phyloP scores from a whole-genome alignment of 2,329 filamentous ascomycete genomes.

The Orbilia brochopaga region DNA sequence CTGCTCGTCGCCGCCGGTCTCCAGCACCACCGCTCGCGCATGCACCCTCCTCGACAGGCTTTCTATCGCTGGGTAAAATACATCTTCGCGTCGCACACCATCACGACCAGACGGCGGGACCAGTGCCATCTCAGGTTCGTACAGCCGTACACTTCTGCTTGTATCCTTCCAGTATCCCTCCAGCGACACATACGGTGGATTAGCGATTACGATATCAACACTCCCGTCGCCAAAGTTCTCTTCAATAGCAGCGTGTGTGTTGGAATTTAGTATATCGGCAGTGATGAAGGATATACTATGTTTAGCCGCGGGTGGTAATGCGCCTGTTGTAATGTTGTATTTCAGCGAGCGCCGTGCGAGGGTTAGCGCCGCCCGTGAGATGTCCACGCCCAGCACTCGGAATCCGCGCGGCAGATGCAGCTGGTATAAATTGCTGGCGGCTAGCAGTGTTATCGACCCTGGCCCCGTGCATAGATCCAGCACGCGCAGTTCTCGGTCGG shows the following conservation, averaged over 20 bases:
- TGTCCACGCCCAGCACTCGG: constrained; percentile 72
- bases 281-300: constrained; percentile 60
- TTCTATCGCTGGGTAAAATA: constrained; percentile 53
- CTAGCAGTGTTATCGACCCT: constrained; percentile 82
- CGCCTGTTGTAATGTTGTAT: constrained; percentile 60
- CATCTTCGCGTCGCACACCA: constrained; percentile 46
- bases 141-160: constrained; percentile 75
- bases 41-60: constrained; percentile 43
- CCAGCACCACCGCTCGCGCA: constrained; percentile 50
- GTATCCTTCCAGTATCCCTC: constrained; percentile 69
- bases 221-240: constrained; percentile 50
- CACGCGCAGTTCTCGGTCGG: constrained; percentile 63
- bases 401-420: constrained; percentile 58
- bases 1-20: constrained; percentile 54
- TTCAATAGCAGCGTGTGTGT: constrained; percentile 60
- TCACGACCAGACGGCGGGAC: constrained; percentile 64
- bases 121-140: constrained; percentile 80
- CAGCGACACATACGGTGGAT: constrained; percentile 87
- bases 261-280: constrained; percentile 59
- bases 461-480: constrained; percentile 90
- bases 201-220: constrained; percentile 76
- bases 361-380: constrained; percentile 69
- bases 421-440: constrained; percentile 67
- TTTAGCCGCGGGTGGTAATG: not conserved
- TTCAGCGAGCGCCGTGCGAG: constrained; percentile 71